Conservation (phyloP, 2,329 filamentous ascomycete species). For the Talaromyces islandicus region DNA sequence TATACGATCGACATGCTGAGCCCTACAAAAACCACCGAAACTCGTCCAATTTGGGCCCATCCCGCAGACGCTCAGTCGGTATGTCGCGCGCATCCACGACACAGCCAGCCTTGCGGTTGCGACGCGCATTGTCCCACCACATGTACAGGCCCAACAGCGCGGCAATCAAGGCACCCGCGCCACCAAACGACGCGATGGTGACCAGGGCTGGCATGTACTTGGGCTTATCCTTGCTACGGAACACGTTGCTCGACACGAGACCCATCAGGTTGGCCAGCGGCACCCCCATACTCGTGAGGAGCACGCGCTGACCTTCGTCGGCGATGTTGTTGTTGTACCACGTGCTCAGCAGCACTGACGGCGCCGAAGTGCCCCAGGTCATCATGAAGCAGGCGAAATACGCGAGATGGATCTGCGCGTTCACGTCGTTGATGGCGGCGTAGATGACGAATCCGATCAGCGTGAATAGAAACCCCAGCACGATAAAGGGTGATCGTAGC, state of each 20-base stretch:
- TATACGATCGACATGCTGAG: neutral
- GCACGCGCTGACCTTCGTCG: conserved; percentile 65
- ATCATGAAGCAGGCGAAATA: conserved; percentile 79
- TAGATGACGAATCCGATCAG: conserved; percentile 76
- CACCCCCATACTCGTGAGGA: conserved; percentile 66
- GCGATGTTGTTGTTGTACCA: conserved; percentile 83
- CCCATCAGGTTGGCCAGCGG: conserved; percentile 74
- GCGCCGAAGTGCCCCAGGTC: conserved; percentile 72
- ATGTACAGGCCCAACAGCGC: conserved; percentile 57
- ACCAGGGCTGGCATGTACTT: conserved; percentile 62
- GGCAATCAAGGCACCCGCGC: conserved; percentile 51
- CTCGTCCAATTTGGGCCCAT: conserved; percentile 48
- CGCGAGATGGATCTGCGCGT: conserved; percentile 56
- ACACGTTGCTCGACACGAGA: conserved; percentile 63
- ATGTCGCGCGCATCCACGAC: conserved; percentile 52
- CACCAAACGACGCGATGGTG: conserved; percentile 51
- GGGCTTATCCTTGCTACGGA: conserved; percentile 56
- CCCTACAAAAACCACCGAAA: conserved; percentile 53
- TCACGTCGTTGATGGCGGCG: conserved; percentile 60
- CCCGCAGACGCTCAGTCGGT: conserved; percentile 50
- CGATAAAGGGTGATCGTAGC: conserved; percentile 69
- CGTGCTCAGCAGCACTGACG: conserved; percentile 59
- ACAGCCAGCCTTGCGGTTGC: conserved; percentile 53
- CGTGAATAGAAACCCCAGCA: conserved; percentile 65
- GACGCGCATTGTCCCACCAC: conserved; percentile 57